These are phyloP conservation scores for Penicillium sp. DNA, from an alignment of 2,329 filamentous ascomycete species.

Conservation along the genomic window DNA sequence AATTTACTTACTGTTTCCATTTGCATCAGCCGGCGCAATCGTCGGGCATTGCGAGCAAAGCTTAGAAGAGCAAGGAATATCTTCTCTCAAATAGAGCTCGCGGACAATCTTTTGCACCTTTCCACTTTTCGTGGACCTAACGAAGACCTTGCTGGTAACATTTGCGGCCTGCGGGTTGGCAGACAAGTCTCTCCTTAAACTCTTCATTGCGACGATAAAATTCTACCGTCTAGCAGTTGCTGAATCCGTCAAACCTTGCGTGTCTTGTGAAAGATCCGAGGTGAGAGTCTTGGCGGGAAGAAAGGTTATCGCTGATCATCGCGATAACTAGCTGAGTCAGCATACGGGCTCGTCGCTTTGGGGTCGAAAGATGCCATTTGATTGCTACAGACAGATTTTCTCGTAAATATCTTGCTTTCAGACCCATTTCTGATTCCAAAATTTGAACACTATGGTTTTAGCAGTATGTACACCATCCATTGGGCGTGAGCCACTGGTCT, in stretches of 20 bases:
- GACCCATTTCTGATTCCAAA: neutral
- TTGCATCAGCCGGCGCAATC: conserved; percentile 73
- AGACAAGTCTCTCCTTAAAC: conserved; percentile 56
- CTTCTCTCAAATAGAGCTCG: conserved; percentile 91
- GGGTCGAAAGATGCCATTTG: conserved; percentile 1
- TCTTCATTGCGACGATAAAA: conserved; percentile 51
- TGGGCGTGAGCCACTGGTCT: neutral
- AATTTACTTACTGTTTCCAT: conserved; percentile 61
- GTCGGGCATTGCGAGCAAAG: conserved; percentile 75
- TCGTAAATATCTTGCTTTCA: neutral
- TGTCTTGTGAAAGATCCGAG: conserved; percentile 6
- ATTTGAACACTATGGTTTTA: conserved; percentile 22
- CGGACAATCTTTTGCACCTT: conserved; percentile 99
- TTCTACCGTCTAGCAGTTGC: conserved; percentile 11
- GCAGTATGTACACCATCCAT: conserved; percentile 20
- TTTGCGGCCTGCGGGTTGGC: conserved; percentile 61
- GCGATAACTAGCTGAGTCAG: conserved; percentile 22
- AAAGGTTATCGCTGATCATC: conserved; percentile 20
- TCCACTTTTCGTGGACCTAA: conserved; percentile 89
- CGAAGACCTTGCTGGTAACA: conserved; percentile 92
- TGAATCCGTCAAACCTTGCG: conserved; percentile 3
- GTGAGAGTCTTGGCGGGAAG: conserved; percentile 20
- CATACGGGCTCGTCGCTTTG: conserved; percentile 5
- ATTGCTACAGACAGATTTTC: neutral
- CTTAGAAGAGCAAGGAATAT: conserved; percentile 94